Evolutionary conservation across 169 alveolate genomes (phyloP).

Genomic region (Plasmodium vivax): DNA sequence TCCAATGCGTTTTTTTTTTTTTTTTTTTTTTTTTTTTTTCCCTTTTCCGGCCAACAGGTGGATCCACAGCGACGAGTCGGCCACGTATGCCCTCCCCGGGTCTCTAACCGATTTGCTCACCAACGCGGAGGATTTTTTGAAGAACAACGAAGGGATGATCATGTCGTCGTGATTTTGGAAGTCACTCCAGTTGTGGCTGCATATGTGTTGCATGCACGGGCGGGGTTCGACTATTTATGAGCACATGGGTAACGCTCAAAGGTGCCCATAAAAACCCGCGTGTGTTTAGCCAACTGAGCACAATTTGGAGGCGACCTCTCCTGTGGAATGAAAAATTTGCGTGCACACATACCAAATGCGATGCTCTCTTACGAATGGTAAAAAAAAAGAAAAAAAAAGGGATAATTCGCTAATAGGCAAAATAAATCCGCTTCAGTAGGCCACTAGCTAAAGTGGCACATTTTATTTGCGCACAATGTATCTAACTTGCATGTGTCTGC

Average conservation of each 20-base stretch:
- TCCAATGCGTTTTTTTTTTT: background rate
- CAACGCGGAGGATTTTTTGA: conserved; percentile 49
- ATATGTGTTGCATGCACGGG: background rate
- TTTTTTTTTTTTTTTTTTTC: background rate
- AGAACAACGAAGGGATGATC: background rate
- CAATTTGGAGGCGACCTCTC: background rate
- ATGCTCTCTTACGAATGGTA: background rate
- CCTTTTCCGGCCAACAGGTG: conserved; percentile 12
- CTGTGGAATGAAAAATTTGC: background rate
- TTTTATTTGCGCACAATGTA: background rate
- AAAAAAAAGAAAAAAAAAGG: background rate
- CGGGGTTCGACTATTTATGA: background rate
- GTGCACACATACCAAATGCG: background rate
- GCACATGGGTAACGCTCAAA: background rate
- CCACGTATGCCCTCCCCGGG: conserved; percentile 8
- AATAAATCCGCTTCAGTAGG: background rate
- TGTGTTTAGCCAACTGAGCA: background rate
- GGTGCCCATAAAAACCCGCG: background rate
- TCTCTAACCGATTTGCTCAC: conserved; percentile 23
- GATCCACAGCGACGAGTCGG: conserved; percentile 23
- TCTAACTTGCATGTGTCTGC: background rate
- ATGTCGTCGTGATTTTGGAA: background rate
- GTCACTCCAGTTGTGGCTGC: background rate
- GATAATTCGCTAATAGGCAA: background rate
- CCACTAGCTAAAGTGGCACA: background rate